A percentile compares a stretch with the other conserved stretches of the same genome.
Evolutionary conservation across 169 alveolate species (phyloP).

Genomic region (Ichthyophthirius multifiliis): DNA sequence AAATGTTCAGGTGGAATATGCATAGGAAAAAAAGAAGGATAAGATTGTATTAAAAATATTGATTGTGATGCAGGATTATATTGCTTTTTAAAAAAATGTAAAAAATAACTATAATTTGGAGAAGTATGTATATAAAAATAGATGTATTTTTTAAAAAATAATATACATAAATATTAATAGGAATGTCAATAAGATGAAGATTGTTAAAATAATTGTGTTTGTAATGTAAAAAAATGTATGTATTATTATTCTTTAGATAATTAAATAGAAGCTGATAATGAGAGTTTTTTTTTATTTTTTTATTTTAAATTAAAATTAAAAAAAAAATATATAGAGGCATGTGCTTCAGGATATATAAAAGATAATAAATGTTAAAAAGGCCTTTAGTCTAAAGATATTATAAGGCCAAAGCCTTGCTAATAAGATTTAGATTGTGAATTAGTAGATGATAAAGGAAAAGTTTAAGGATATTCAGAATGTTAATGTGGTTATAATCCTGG

Average conservation of each 20-base stretch:
- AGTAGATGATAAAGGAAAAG: neutral
- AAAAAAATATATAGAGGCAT: neutral
- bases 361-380: conserved; percentile 11
- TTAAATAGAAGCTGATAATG: conserved; percentile 8
- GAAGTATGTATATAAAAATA: neutral
- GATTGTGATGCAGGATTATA: conserved; percentile 37
- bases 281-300: neutral
- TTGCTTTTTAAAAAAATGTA: conserved; percentile 8
- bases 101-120: conserved; percentile 9
- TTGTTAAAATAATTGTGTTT: conserved; percentile 37
- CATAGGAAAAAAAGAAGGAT: neutral
- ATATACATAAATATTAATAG: neutral
- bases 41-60: conserved; percentile 1
- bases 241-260: conserved; percentile 19
- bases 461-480: conserved; percentile 28
- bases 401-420: conserved; percentile 21
- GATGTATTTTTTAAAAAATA: neutral
- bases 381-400: neutral
- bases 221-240: conserved; percentile 24
- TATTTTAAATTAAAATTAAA: neutral
- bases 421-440: conserved; percentile 22
- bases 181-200: conserved; percentile 9
- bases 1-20: conserved; percentile 22
- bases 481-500: conserved; percentile 44
- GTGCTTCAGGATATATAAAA: conserved; percentile 9